A percentile compares a stretch with the other conserved stretches of the same genome.
Conservation (phyloP, 129 eudicot species). For the Flaveria sonorensis region DNA sequence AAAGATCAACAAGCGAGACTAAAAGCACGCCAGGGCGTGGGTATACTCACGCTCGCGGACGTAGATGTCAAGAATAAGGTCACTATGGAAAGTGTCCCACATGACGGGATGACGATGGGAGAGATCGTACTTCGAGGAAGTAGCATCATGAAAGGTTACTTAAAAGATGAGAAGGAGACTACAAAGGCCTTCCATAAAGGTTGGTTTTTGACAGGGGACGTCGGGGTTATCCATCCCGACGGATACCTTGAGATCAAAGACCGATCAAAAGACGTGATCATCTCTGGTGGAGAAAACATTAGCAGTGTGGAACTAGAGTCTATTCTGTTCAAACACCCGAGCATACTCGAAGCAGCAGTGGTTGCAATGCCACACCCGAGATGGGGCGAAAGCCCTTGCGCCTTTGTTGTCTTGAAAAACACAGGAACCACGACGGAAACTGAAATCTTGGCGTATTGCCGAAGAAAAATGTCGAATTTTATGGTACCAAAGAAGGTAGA, state of each 20-base stretch:
- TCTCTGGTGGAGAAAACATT: constrained; percentile 60
- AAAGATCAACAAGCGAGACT: constrained; percentile 20
- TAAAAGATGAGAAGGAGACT: constrained; percentile 48
- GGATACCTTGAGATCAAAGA: constrained; percentile 62
- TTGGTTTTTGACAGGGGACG: constrained; percentile 52
- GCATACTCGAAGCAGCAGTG: constrained; percentile 51
- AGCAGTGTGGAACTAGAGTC: constrained; percentile 57
- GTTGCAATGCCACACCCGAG: constrained; percentile 53
- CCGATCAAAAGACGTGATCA: constrained; percentile 51
- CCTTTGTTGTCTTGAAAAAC: constrained; percentile 38
- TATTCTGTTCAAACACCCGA: constrained; percentile 33
- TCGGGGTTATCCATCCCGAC: constrained; percentile 52
- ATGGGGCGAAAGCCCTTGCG: constrained; percentile 61
- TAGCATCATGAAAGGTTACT: constrained; percentile 53
- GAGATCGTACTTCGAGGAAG: constrained; percentile 49
- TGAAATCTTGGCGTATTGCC: constrained; percentile 41
- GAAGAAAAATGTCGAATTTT: constrained; percentile 39
- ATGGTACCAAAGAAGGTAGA: constrained; percentile 48
- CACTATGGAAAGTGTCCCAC: constrained; percentile 49
- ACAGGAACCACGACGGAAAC: constrained; percentile 17
- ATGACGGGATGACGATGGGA: constrained; percentile 46
- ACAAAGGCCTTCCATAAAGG: constrained; percentile 42
- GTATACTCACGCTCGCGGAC: constrained; percentile 40
- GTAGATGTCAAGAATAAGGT: constrained; percentile 42
- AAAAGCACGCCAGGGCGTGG: constrained; percentile 55